Percentiles rank a stretch among this genome's conserved stretches.
These are phyloP conservation scores for Paraphoma sp. DNA, from an alignment of 2,329 filamentous ascomycete genomes.

Conservation along the genomic window DNA sequence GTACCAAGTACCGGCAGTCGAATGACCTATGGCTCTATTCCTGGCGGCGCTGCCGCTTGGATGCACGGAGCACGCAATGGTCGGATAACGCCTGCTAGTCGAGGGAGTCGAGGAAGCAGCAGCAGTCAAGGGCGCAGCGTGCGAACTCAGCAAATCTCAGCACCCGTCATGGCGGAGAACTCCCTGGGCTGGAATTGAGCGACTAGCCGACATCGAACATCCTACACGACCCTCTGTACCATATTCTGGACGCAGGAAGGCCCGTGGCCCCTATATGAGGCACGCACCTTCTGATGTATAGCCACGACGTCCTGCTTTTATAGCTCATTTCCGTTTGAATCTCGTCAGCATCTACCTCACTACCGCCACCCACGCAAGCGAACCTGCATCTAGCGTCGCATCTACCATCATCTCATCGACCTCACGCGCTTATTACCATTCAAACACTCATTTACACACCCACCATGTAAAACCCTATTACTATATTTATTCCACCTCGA, in stretches of 20 bases:
- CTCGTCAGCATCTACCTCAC: constrained; percentile 10
- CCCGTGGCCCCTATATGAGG: not conserved
- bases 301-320: constrained; percentile 11
- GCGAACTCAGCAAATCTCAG: constrained; percentile 78
- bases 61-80: constrained; percentile 54
- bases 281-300: constrained; percentile 25
- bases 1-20: constrained; percentile 71
- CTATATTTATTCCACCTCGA: constrained; percentile 26
- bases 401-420: constrained; percentile 20
- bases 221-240: constrained; percentile 36
- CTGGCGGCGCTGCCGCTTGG: constrained; percentile 55
- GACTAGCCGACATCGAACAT: not conserved
- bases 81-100: constrained; percentile 50
- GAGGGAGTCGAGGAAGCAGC: constrained; percentile 45
- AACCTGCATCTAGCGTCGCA: constrained; percentile 19
- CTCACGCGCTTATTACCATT: constrained; percentile 33
- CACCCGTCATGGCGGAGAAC: constrained; percentile 91
- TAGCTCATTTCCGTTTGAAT: constrained; percentile 10
- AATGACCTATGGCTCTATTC: constrained; percentile 44
- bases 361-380: constrained; percentile 23
- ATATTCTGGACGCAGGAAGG: constrained; percentile 28
- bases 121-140: constrained; percentile 72
- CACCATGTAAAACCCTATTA: constrained; percentile 35
- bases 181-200: constrained; percentile 91
- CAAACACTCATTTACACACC: constrained; percentile 42